Base-by-base conservation (phyloP, 176 grass and related monocot genomes). In the Avena atlantica region DNA sequence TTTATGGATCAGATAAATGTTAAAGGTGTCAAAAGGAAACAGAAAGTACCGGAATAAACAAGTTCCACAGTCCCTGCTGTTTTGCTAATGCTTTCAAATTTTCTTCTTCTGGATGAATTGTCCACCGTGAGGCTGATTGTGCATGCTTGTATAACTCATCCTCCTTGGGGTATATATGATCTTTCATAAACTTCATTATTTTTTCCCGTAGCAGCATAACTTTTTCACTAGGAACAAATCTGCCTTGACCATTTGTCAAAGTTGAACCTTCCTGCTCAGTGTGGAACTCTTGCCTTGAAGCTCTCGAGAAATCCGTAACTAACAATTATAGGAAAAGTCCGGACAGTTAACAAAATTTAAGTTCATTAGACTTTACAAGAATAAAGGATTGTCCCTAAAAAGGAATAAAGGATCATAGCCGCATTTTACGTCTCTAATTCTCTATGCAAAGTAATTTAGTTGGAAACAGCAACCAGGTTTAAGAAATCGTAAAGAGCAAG, bases 121-220 rank as follows among this genome's bases (percentile, higher is more conserved):
- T 99, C 94, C 97, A 98, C 55, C 92, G 88, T 85, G 86, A 82
- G 42, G 74, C 89, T 42, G 97, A 96, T 53, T 93, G 97, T 85
- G 94, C 87, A 71, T 70, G 92, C 85, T 92, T 93, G 78, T 93
- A 94, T 78, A 98, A 93, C 52, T 96, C 90, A 57, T 16, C 78
- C 80, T 98, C 97, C 77, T 91, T 91, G 61, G 90, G 89, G 74
- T 98, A 98, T 80, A 98, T 84, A 55, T 90, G 92, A 70, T 98
- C 80, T 91, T 96, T 83, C 70, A 96, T 90, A 79, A 98, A 98
- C 78, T 90, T 96, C 34, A 87, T 85, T 76, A 98, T 56, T 76
- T 96, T 98, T 12, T 92, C 87, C 82, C 23, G 83, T 31, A 98
- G 90, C 62, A 87, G 76, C 82, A 91, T 79, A 83, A 96, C 93